Evolutionary conservation across 2,329 filamentous ascomycete genomes (phyloP), one percentile per base, ranked within the genome.

Genomic region (Penicillium oxalicum): DNA sequence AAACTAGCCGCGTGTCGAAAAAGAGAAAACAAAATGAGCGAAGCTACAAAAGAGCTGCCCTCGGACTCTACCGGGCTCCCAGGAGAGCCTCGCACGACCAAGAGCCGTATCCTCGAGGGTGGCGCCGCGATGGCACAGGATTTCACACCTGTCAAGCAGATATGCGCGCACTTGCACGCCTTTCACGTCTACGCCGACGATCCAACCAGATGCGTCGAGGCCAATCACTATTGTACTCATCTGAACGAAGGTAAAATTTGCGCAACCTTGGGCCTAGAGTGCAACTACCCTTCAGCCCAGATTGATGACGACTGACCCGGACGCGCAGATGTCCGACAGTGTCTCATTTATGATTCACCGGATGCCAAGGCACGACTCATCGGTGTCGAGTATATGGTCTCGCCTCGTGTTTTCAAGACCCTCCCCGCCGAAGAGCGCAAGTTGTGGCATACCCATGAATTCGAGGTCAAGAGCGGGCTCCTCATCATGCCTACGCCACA

Each of bases 361-460:
- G 74, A 76, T 0, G 74, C 80, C 6, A 78, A 80, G 26, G 88
- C 88, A 0, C 79, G 85, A 0, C 78, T 95, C 13, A 88, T 95
- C 52, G 89, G 88, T 7, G 78, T 94, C 59, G 89, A 95, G 67
- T 94, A 94, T 74, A 91, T 93, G 87, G 83, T 95, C 59, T 83
- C 84, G 0, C 79, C 82, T 0, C 72, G 74, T 3, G 71, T 93
- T 0, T 94, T 84, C 71, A 74, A 79, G 34, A 80, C 78, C 0
- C 79, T 95, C 0, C 77, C 81, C 1, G 40, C 69, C 0, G 78
- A 83, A 18, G 89, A 95, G 70, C 81, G 86, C 34, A 79, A 78
- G 43, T 76, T 91, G 1, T 94, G 88, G 88, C 88, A 94, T 70
- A 84, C 81, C n/a, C 80, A 82, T 58, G 77, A 80, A 27, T 73